Base-by-base conservation (phyloP, 2,329 filamentous ascomycete genomes). In the Colletotrichum trifolii region DNA sequence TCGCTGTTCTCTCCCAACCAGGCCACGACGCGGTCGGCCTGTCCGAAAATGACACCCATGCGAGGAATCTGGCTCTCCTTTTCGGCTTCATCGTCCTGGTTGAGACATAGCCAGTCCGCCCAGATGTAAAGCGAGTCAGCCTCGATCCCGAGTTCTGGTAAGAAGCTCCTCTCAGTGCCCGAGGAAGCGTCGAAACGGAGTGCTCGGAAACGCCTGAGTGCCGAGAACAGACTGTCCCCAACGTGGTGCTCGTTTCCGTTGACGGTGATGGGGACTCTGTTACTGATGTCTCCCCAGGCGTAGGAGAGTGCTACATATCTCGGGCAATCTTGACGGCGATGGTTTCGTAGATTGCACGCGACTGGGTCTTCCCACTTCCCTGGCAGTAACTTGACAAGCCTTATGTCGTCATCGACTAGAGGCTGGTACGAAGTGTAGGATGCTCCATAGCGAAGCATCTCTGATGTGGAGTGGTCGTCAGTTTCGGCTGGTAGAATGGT, bases 101-200 rank as follows among this genome's bases (percentile, higher is more conserved):
- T 77, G 56, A 79, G 78, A 64, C 77, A 79, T 40, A 79, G 66
- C 67, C 78, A 76, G 53, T 79, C 77, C 3, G 77, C 75, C 77
- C 77, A 79, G 42, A 43, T 13, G 42, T 43, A 43, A 15, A 43
- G 42, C 3, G 42, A n/a, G 42, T 4, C 6, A 4, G 15, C 6
- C 13, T 15, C 42, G 42, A 2, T 2, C 5, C 42, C 13, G 8
- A 43, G 12, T 15, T 43, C 42, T 13, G 42, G 10, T 8, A 15
- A 7, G 13, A 43, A 43, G 6, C 25, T 13, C 42, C 6, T 7
- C 13, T 9, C 13, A 15, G 42, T 2, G 4, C 5, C 42, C 13
- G 42, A 43, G 5, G 13, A 13, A 9, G 42, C 8, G 12, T 15
- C 42, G 13, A 43, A 7, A 15, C 5, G 2, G 42, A 6, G 42